Percentiles rank a stretch among this genome's conserved stretches.
phyloP scores from a whole-genome alignment of 345 rosid species.

The Geranium rotundifolium region DNA sequence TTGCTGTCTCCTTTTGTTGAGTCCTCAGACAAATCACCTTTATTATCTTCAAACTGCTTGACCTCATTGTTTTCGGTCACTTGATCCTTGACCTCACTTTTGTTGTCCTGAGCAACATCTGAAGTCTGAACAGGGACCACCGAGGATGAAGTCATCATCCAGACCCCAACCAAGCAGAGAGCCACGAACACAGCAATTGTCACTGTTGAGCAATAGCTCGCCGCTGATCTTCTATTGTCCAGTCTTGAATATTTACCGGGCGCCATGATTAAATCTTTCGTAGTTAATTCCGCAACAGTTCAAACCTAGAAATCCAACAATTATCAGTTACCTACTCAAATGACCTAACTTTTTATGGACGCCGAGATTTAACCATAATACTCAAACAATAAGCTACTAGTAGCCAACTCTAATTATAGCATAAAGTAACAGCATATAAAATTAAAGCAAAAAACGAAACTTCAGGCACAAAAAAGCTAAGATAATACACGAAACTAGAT shows the following conservation, averaged over 20 bases:
- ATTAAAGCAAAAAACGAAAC: neutral
- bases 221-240: constrained; percentile 49
- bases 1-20: constrained; percentile 46
- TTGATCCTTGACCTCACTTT: constrained; percentile 41
- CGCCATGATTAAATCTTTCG: constrained; percentile 38
- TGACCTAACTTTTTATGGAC: neutral
- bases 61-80: constrained; percentile 22
- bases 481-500: neutral
- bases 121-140: constrained; percentile 49
- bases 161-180: constrained; percentile 79
- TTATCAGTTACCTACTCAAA: neutral
- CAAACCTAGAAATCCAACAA: constrained; percentile 3
- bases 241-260: constrained; percentile 59
- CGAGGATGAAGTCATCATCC: constrained; percentile 94
- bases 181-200: constrained; percentile 75
- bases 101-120: constrained; percentile 50
- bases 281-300: neutral
- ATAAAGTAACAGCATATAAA: neutral
- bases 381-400: neutral
- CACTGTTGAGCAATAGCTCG: constrained; percentile 75
- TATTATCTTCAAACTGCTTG: constrained; percentile 42
- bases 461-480: neutral
- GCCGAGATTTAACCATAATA: neutral
- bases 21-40: constrained; percentile 56
- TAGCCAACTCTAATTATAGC: neutral